Base-by-base conservation (phyloP, 169 alveolate genomes). In the Plasmodium gonderi region DNA sequence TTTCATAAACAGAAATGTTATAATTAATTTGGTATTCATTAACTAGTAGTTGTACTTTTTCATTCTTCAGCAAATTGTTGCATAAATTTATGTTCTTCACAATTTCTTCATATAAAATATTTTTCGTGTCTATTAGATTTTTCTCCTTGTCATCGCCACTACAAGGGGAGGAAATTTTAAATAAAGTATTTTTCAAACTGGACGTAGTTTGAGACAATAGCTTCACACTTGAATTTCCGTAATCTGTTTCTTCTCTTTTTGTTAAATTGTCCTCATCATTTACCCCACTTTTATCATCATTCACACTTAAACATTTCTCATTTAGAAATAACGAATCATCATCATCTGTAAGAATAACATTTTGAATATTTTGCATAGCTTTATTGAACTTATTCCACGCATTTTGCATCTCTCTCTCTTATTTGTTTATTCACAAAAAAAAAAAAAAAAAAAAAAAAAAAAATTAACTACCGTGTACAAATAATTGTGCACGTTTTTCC, bases 281-380 rank as follows among this genome's bases (percentile, higher is more conserved):
- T 31, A 29, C 20, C 14, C 31, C 33, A 9, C 17, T 36, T 6
- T 38, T 7, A 14, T 64, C 60, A 44, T 17, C 78, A 3, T 80
- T 64, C 47, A 38, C 33, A 8, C 12, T 3, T 33, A 20, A 17
- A 26, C n/a, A 38, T n/a, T 36, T 36, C 23, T 72, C 54, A 72
- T 23, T 54, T 12, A 65, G 7, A 80, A 17, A 60, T 20, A 38
- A 8, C 17, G 36, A 38, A 60, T 80, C 91, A 80, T 80, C 91
- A 80, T 80, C 79, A 14, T 80, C 91, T 0, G 79, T 80, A n/a
- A 60, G 36, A 60, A 80, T 80, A 9, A 80, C 91, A 80, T 60
- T 54, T 36, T 80, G 91, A 26, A 80, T 80, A 44, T 80, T 80
- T 64, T 80, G 77, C 77, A 80, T 65, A 26, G 78, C 91, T 51